Percentiles rank a stretch among this genome's conserved stretches.
Conservation (phyloP, 352 stramenopile species). For the Phytophthora citricola region DNA sequence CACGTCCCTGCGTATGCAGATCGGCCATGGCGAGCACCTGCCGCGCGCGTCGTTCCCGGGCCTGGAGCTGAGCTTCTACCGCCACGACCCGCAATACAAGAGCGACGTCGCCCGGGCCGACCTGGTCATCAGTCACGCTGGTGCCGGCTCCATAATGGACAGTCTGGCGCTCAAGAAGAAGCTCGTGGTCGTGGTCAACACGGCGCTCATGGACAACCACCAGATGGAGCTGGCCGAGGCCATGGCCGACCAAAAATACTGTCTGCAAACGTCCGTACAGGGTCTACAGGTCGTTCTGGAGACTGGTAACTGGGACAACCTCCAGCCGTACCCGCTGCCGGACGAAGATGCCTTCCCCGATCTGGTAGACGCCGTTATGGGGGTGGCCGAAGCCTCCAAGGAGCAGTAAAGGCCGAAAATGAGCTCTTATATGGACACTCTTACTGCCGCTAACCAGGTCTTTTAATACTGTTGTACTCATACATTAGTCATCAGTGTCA, state of each 20-base stretch:
- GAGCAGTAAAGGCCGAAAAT: conserved; percentile 19
- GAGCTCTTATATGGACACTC: conserved; percentile 6
- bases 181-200: conserved; percentile 95
- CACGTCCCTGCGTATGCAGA: conserved; percentile 77
- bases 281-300: conserved; percentile 43
- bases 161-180: conserved; percentile 80
- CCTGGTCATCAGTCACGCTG: conserved; percentile 95
- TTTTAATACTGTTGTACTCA: conserved; percentile 5
- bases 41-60: conserved; percentile 46
- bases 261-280: conserved; percentile 58
- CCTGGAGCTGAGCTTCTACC: conserved; percentile 74
- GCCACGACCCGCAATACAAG: conserved; percentile 92
- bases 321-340: conserved; percentile 62
- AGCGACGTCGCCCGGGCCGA: conserved; percentile 91
- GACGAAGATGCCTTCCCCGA: conserved; percentile 72
- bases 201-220: conserved; percentile 97
- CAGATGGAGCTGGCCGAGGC: conserved; percentile 95
- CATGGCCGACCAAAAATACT: conserved; percentile 81
- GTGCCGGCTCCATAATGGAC: conserved; percentile 95
- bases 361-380: conserved; percentile 68
- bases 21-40: conserved; percentile 73
- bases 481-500: conserved; percentile 18
- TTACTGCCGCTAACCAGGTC: conserved; percentile 1
- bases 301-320: conserved; percentile 43
- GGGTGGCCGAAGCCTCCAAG: conserved; percentile 23